Base-by-base conservation (phyloP, 352 stramenopile species). In the Phytophthora ohioensis region DNA sequence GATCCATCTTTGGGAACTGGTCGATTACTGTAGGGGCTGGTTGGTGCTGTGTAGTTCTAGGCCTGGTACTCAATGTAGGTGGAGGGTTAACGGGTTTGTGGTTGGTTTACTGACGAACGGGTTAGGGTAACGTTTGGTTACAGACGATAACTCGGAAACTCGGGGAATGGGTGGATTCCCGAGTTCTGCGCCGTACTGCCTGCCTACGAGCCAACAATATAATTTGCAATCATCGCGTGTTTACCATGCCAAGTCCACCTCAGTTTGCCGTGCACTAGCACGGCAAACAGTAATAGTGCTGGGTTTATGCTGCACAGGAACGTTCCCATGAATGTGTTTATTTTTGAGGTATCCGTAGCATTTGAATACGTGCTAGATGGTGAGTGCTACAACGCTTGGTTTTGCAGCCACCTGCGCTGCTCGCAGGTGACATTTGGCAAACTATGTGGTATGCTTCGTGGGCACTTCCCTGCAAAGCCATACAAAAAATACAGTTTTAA, bases 341-440 rank as follows among this genome's bases (percentile, higher is more conserved):
- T 39, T 7, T 67, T 67, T 46, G 48, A 67, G 38, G 36, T 39
- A 17, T 5, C 48, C 47, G 36, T 55, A 30, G 36, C 38, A 17
- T 67, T 59, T 45, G 48, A 67, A 31, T 30, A 7, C 42, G 54
- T 67, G 38, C 4, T 59, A 34, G 27, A 60, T 10, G 48, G 45
- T 15, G 38, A 47, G 7, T 54, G 48, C 30, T 67, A 68, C 41
- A 56, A 68, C 42, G 49, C 49, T 48, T 63, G 51, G 43, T 62
- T 67, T 57, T 67, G 48, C 17, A 48, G 59, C 27, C 59, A 67
- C 38, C n/a, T 69, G 21, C 53, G 62, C 17, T 69, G 62, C 17
- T 54, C 46, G 21, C 62, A 27, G 21, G 21, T 27, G 21, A 0
- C 51, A 48, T 68, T 68, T 49, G 27, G 27, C 13, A 62, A 38